Base-by-base conservation (phyloP, 106 monocot species). In the Triglochin maritima region DNA sequence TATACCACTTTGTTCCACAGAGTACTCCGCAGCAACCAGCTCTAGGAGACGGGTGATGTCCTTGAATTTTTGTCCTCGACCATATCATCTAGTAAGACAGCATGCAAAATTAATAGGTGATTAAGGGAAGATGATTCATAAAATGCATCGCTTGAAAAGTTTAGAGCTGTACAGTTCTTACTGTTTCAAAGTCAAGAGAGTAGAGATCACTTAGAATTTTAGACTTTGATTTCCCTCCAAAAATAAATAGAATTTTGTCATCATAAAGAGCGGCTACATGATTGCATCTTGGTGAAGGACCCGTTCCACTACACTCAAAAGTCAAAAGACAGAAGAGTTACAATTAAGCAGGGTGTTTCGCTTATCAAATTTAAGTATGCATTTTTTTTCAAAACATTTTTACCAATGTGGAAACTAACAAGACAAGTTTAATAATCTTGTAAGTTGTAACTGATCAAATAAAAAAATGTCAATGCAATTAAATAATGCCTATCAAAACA, bases 181-280 rank as follows among this genome's bases (percentile, higher is more conserved):
- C 96, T 47, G 91, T 91, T 80, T 98, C 96, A 79, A 98, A 98
- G 64, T 98, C 91, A 60, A 98, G 86, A n/a, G 96, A 86, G 68
- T 91, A 88, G 46, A 98, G 80, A 66, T 91, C 96, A 81, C 88
- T 91, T 46, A 91, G 70, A 69, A 85, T 88, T 72, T 69, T 88
- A 29, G 91, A 91, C 71, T 92, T 98, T 47, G 86, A 88, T 63
- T 92, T 81, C 5, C 96, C 91, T 63, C 91, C 96, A 80, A 98
- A 91, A 57, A 98, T 76, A 72, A 88, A 80, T 69, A 94, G 90
- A 65, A 64, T 66, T 76, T 74, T 88, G 65, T 88, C 91, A 76
- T 82, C 82, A 79, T 86, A 84, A 46, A 98, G 80, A 66, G 90
- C 72, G 58, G 96, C 85, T 17, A 87, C 80, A 72, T 98, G 96